Evolutionary conservation across 352 stramenopile species (phyloP), one percentile per base, ranked within the genome.

Genomic region (Pythium sp.): DNA sequence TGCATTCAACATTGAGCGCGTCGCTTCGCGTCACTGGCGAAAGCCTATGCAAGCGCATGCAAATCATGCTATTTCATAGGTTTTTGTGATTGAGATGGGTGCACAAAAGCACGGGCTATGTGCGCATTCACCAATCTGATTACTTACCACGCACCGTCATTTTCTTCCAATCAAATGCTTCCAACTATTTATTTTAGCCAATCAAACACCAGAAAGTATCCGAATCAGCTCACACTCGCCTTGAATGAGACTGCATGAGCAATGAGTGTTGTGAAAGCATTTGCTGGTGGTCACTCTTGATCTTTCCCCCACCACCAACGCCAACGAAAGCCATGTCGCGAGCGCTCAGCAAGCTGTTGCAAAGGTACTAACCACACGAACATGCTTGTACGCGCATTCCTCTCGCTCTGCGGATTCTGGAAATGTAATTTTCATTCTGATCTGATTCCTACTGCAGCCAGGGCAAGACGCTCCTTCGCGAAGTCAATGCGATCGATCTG

Each of bases 401-500:
- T 14, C 34, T 66, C 26, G 46, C 49, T 46, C 4, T 18, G 15
- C 32, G 62, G 18, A 12, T 26, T 54, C 28, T 28, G 54, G 1
- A 60, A 43, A 61, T 30, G 30, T 61, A 46, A 20, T n/a, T 41
- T n/a, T 41, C 9, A 14, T 51, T 36, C 18, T 6, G 14, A 24
- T 34, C 32, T 56, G 8, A 47, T n/a, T 58, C 24, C 61, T 24
- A 30, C 1, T 15, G 2, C 36, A 77, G 56, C 36, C 78, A 86
- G 65, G 69, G 76, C 60, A 86, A 82, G 66, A 61, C 66, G 43
- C 68, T 26, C 32, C 47, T 86, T 61, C 67, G 68, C 41, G 74
- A 86, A 7, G 67, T 86, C 5, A 64, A 74, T 20, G 57, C 78
- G 18, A 69, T 90, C 47, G 82, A 90, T 67, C 67, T 90, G 56